Evolutionary conservation across 441 rosid species (phyloP), one percentile per base, ranked within the genome.

Genomic region (Mallotus repandus): DNA sequence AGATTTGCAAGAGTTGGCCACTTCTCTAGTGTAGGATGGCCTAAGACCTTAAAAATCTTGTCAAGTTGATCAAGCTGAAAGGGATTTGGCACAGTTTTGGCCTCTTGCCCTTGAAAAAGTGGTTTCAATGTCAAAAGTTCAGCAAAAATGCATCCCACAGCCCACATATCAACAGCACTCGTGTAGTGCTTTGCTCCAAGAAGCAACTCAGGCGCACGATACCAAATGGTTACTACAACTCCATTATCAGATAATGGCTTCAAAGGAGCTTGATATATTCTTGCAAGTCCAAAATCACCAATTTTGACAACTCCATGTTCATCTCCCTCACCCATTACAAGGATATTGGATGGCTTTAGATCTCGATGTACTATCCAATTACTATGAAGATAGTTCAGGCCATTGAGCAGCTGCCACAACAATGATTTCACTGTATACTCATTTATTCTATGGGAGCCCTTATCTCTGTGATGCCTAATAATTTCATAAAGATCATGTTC

Each of bases 361-460:
- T 96, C 99, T 72, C 98, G 89, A 84, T 96, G 99, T 56, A 96
- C 88, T 80, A 96, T 96, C 99, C 99, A 96, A 75, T 96, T 96
- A 75, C 98, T 87, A 72, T 96, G 99, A 56, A 93, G 93, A 84
- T 89, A 96, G 79, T 96, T 96, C 79, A 96, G 84, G 45, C 99
- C 99, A 72, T 96, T 91, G 69, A 93, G 98, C 81, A 96, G 84
- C 87, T 96, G 99, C 98, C 98, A 96, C 54, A 96, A 89, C 79
- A 96, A 80, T 38, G 99, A 96, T 79, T 96, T 93, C 55, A 96
- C 92, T 0, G 99, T 96, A 80, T 93, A 96, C 32, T 68, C 90
- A 79, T 90, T 90, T 43, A 96, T 86, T 41, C 79, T 5, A 69
- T 87, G 93, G 45, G 71, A 77, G 64, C 85, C 91, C 84, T 91